Conservation (phyloP, 208 protist genomes). For the Jaenimonas drosophilae region DNA sequence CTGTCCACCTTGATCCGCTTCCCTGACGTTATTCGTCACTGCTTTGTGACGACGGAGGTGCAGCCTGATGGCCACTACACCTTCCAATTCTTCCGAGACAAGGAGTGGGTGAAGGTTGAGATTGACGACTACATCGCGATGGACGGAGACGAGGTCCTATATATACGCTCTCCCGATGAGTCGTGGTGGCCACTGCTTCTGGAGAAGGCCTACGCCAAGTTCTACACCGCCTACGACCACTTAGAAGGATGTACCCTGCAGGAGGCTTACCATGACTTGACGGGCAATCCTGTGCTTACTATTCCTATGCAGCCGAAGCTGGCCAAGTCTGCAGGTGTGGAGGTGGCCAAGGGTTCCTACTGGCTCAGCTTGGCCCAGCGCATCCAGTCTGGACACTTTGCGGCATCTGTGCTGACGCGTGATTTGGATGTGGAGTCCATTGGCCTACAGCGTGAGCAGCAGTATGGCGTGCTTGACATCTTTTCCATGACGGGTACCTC, state of each 20-base stretch:
- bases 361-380: constrained; percentile 22
- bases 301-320: constrained; percentile 21
- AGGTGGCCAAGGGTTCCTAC: constrained; percentile 13
- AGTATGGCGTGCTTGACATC: constrained; percentile 21
- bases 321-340: constrained; percentile 12
- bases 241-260: constrained; percentile 24
- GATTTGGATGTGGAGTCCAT: constrained; percentile 12
- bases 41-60: constrained; percentile 29
- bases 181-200: constrained; percentile 32
- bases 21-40: constrained; percentile 28
- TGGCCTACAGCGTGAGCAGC: constrained; percentile 18
- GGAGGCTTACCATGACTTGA: constrained; percentile 31
- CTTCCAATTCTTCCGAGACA: constrained; percentile 22
- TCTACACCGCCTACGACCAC: constrained; percentile 27
- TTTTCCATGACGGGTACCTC: constrained; percentile 21
- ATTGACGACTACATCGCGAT: constrained; percentile 29
- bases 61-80: constrained; percentile 22
- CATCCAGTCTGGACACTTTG: constrained; percentile 13
- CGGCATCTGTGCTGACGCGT: constrained; percentile 17
- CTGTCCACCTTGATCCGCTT: constrained; percentile 24
- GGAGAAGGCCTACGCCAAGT: constrained; percentile 49
- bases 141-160: constrained; percentile 16
- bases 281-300: constrained; percentile 27
- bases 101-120: constrained; percentile 25
- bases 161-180: constrained; percentile 14